These are phyloP conservation scores for Penicillium pulvis DNA, from an alignment of 495 filamentous ascomycete species.

Conservation along the genomic window DNA sequence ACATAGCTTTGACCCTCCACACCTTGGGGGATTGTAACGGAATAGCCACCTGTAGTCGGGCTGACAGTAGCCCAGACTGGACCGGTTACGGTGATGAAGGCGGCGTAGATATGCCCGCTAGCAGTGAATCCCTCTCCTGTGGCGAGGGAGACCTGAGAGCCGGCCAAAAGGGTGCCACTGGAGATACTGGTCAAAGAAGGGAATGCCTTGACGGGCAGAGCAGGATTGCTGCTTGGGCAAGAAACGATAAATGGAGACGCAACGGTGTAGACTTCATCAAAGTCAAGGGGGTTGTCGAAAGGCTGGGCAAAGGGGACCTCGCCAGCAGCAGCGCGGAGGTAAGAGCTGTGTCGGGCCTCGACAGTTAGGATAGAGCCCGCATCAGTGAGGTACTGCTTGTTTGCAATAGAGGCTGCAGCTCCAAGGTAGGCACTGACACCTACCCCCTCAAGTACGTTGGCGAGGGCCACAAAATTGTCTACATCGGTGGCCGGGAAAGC, in stretches of 20 bases:
- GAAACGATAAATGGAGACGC: constrained; percentile 59
- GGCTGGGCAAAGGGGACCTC: constrained; percentile 55
- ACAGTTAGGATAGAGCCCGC: constrained; percentile 64
- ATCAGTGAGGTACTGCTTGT: constrained; percentile 55
- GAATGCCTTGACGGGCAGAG: constrained; percentile 62
- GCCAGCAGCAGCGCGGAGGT: constrained; percentile 53
- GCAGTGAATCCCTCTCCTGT: constrained; percentile 15
- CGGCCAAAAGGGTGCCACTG: constrained; percentile 15
- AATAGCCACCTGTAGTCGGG: constrained; percentile 20
- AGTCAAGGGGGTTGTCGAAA: constrained; percentile 58
- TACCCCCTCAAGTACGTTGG: constrained; percentile 56
- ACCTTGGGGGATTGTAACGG: constrained; percentile 37
- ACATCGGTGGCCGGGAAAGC: constrained; percentile 52
- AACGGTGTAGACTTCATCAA: constrained; percentile 61
- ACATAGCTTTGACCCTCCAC: constrained; percentile 40
- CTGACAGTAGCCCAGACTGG: constrained; percentile 36
- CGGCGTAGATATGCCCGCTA: constrained; percentile 17
- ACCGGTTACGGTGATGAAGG: constrained; percentile 43
- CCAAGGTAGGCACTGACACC: constrained; percentile 62
- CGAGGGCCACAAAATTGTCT: constrained; percentile 50
- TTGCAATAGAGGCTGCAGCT: constrained; percentile 58
- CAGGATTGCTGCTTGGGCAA: constrained; percentile 56
- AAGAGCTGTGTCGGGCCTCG: constrained; percentile 61
- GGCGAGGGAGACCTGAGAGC: constrained; percentile 17
- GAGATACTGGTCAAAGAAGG: constrained; percentile 37